phyloP scores from a whole-genome alignment of 257 asterid species.

The Eucommia ulmoides region DNA sequence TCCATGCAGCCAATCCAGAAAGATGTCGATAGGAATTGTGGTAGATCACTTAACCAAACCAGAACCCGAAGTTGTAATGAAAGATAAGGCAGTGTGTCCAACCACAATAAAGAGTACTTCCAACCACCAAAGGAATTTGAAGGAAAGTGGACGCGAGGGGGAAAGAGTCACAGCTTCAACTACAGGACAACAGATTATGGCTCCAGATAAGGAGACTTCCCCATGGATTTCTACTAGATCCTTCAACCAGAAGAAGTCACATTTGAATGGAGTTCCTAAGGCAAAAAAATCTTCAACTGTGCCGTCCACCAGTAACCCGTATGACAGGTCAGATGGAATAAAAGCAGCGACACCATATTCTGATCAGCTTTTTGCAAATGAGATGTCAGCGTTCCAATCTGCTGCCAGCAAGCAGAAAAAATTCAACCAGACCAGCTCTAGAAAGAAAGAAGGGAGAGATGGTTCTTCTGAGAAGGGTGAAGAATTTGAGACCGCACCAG shows the following conservation, averaged over 20 bases:
- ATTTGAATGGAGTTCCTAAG: conserved; percentile 25
- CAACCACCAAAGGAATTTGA: conserved; percentile 22
- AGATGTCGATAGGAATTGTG: conserved; percentile 72
- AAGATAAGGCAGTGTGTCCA: conserved; percentile 14
- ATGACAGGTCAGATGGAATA: conserved; percentile 20
- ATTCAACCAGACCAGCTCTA: conserved; percentile 10
- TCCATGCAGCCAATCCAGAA: conserved; percentile 54
- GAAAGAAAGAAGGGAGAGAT: conserved; percentile 20
- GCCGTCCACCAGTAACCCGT: conserved; percentile 16
- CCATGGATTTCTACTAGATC: conserved; percentile 59
- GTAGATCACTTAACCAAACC: conserved; percentile 35
- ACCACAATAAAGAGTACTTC: conserved; percentile 20
- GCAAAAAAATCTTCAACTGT: conserved; percentile 27
- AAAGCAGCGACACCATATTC: conserved; percentile 35
- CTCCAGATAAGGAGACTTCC: conserved; percentile 27
- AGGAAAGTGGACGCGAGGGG: conserved; percentile 15
- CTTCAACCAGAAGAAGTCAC: conserved; percentile 22
- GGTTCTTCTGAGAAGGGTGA: conserved; percentile 22
- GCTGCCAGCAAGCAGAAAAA: conserved; percentile 15
- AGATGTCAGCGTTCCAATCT: conserved; percentile 17
- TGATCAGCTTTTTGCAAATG: conserved; percentile 21
- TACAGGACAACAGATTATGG: conserved; percentile 24
- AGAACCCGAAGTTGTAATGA: conserved; percentile 21
- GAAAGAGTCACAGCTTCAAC: conserved; percentile 18
- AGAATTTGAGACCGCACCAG: conserved; percentile 23